Evolutionary conservation across 2,329 filamentous ascomycete species (phyloP).

Genomic region (Pyrenophora tritici-repentis): DNA sequence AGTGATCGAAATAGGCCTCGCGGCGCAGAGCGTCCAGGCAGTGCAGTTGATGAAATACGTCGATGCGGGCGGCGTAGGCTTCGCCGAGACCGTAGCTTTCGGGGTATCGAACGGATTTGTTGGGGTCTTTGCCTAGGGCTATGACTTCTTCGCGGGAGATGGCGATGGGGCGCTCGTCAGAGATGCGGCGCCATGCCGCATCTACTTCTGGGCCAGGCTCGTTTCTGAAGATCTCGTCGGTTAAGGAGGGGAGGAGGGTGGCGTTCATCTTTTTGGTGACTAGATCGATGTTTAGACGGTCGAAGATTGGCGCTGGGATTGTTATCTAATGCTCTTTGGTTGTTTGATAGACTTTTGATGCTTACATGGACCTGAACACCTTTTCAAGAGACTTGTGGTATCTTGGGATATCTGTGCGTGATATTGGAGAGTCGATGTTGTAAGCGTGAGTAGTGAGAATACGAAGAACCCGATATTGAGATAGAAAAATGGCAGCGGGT

Average conservation of each 20-base stretch:
- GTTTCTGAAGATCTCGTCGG: constrained; percentile 1
- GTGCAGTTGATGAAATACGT: constrained; percentile 16
- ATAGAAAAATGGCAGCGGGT: background rate
- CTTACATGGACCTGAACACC: background rate
- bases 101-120: constrained; percentile 7
- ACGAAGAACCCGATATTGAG: background rate
- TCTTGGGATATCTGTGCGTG: background rate
- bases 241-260: constrained; percentile 8
- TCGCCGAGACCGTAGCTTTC: background rate
- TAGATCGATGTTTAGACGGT: constrained; percentile 9
- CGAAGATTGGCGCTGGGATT: constrained; percentile 10
- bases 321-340: background rate
- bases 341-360: background rate
- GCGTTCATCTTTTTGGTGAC: constrained; percentile 7
- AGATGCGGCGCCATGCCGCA: constrained; percentile 8
- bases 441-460: background rate
- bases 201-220: constrained; percentile 6
- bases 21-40: constrained; percentile 13
- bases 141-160: constrained; percentile 7
- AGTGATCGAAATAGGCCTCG: constrained; percentile 7
- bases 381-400: background rate
- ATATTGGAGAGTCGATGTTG: background rate
- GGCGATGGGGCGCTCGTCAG: constrained; percentile 11
- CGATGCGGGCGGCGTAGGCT: constrained; percentile 14
- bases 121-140: constrained; percentile 12